These are phyloP conservation scores for Trichosanthes truncata DNA, from an alignment of 306 rosid species.

Conservation along the genomic window DNA sequence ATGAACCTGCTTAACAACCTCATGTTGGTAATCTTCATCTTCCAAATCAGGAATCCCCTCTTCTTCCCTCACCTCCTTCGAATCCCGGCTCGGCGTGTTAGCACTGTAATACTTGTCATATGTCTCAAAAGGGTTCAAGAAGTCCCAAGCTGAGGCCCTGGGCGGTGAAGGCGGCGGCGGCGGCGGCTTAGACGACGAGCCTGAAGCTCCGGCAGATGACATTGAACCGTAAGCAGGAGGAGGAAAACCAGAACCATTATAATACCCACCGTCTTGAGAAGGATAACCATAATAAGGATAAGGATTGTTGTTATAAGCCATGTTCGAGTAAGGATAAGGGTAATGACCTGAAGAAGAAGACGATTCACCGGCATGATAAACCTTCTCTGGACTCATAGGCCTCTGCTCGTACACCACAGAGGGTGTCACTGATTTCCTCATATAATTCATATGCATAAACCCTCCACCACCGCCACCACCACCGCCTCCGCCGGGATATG, in stretches of 20 bases:
- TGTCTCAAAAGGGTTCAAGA: slow-evolving; percentile 49
- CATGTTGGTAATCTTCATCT: slow-evolving; percentile 55
- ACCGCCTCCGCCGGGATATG: slow-evolving; percentile 13
- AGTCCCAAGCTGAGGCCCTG: slow-evolving; percentile 58
- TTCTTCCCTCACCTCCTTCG: slow-evolving; percentile 70
- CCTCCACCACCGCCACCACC: slow-evolving; percentile 16
- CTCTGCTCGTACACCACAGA: slow-evolving; percentile 59
- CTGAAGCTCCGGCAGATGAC: slow-evolving; percentile 14
- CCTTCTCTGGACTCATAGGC: slow-evolving; percentile 32
- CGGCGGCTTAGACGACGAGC: slow-evolving; percentile 43
- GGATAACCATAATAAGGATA: slow-evolving; percentile 22
- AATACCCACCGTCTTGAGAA: slow-evolving; percentile 32
- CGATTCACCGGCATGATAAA: slow-evolving; percentile 54
- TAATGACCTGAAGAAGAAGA: slow-evolving; percentile 37
- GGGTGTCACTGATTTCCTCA: slow-evolving; percentile 55
- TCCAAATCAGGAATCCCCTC: slow-evolving; percentile 99
- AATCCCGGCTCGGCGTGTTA: slow-evolving; percentile 64
- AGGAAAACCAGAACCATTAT: slow-evolving; percentile 24
- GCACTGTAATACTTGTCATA: slow-evolving; percentile 37
- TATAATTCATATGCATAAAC: slow-evolving; percentile 45
- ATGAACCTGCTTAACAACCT: slow-evolving; percentile 77
- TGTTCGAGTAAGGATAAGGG: slow-evolving; percentile 12
- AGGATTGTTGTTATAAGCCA: slow-evolving; percentile 16
- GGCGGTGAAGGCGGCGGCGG: slow-evolving; percentile 95
- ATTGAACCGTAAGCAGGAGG: slow-evolving; percentile 24